These are phyloP conservation scores for Solanum verrucosum DNA, from an alignment of 257 asterid genomes.

Conservation along the genomic window DNA sequence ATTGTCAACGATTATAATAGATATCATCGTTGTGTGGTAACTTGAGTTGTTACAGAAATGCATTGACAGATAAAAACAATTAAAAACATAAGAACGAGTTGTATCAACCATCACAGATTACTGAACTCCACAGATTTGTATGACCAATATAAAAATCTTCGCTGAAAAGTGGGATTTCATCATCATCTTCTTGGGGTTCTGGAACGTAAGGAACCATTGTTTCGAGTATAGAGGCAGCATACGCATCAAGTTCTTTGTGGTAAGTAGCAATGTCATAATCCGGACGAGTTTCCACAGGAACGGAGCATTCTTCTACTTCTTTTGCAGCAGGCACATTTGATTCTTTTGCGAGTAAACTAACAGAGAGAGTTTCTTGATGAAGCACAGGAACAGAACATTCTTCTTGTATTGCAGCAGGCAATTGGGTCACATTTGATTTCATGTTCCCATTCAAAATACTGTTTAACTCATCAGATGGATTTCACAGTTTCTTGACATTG, in stretches of 20 bases:
- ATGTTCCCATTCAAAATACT: background rate
- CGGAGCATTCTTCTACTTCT: background rate
- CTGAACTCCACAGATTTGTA: background rate
- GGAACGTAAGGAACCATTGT: too few species aligned
- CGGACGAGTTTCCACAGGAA: background rate
- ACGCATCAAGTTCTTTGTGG: background rate
- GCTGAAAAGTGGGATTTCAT: background rate
- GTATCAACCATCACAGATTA: background rate
- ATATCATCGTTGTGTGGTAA: too few species aligned
- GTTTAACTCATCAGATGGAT: background rate
- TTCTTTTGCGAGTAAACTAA: background rate
- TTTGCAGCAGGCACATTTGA: background rate
- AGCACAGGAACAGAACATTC: background rate
- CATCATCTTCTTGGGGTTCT: background rate
- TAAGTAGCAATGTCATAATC: background rate
- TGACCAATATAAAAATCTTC: background rate
- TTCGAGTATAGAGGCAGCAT: background rate
- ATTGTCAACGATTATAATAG: too few species aligned
- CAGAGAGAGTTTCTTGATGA: background rate
- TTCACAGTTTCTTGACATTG: background rate
- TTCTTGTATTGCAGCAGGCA: background rate
- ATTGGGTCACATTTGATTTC: background rate
- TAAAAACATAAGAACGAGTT: background rate
- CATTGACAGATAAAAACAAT: too few species aligned
- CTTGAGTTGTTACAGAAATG: too few species aligned